Conservation (phyloP, 768 basidiomycete species). For the Russula dissimulans region DNA sequence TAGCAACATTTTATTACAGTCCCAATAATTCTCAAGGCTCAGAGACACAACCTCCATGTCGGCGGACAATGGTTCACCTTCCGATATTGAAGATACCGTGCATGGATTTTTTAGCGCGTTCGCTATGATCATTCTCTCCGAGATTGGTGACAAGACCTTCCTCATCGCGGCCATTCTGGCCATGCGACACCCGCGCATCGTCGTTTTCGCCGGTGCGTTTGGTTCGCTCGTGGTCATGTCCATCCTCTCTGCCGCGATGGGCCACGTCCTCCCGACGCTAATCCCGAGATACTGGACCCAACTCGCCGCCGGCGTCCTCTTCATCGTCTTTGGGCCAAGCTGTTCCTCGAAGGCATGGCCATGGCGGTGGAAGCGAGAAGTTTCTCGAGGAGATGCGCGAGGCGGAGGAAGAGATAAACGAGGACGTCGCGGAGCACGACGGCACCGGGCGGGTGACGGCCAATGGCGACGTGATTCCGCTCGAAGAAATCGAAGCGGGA, state of each 20-base stretch:
- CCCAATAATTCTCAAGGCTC: background rate
- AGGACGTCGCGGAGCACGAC: conserved; percentile 51
- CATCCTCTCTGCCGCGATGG: conserved; percentile 86
- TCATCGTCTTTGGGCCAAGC: conserved; percentile 87
- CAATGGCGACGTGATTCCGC: conserved; percentile 42
- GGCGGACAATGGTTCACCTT: background rate
- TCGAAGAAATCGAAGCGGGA: conserved; percentile 75
- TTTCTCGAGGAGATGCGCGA: conserved; percentile 93
- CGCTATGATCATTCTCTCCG: conserved; percentile 85
- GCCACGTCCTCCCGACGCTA: conserved; percentile 78
- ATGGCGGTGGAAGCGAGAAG: conserved; percentile 75
- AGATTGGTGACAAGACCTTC: conserved; percentile 95
- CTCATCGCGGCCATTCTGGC: conserved; percentile 84
- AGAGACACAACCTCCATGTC: conserved; percentile 2
- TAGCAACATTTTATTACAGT: background rate
- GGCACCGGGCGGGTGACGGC: conserved; percentile 29
- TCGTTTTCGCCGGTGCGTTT: conserved; percentile 87
- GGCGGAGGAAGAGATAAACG: conserved; percentile 91
- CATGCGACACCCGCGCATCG: conserved; percentile 79
- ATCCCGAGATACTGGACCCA: conserved; percentile 56
- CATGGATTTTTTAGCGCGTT: conserved; percentile 71
- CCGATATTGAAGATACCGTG: conserved; percentile 24
- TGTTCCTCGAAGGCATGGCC: conserved; percentile 74
- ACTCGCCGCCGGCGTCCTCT: conserved; percentile 62
- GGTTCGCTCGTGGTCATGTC: conserved; percentile 88